Evolutionary conservation across 257 asterid genomes (phyloP), one percentile per base, ranked within the genome.

Genomic region (Jacaranda copaia): DNA sequence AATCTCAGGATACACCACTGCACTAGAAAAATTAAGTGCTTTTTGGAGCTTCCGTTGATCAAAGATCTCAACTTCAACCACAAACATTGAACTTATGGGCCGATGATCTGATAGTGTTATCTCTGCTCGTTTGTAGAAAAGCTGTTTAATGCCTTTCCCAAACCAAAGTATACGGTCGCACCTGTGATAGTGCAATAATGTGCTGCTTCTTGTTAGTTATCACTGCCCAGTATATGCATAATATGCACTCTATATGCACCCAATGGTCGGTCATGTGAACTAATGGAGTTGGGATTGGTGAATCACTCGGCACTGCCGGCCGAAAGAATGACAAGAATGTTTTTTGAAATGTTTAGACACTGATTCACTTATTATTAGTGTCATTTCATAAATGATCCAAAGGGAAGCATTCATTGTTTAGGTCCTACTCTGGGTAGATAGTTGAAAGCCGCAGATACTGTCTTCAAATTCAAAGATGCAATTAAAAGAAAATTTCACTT

Each of bases 81-180:
- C 14, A 84, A 92, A 94, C 64, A 75, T 77, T 25, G 97, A 85
- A 76, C 96, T 89, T 40, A 94, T 95, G 1, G 98, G 98, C 20
- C 98, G 87, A 82, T 94, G 98, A 66, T 94, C 98, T 40, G 98
- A 92, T 58, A 94, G 83, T 76, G 55, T 85, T 25, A 83, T 79
- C 80, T 92, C 96, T 43, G 95, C 83, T 64, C 97, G 77, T 77
- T 84, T 82, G 84, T 94, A 94, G 18, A 78, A 80, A 0, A 87
- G 84, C 71, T 94, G 98, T 77, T 86, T 94, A 20, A 94, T 90
- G 82, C 98, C 99, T 81, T 88, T 91, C 60, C 99, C 99, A 7
- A 86, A 80, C 96, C 97, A 94, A 3, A 94, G 90, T 81, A 94
- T 88, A 0, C 99, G 95, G 80, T 94, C 99, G 76, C 99, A 94